Evolutionary conservation across 495 filamentous ascomycete genomes (phyloP).

Genomic region (Lophiostoma macrostomum): DNA sequence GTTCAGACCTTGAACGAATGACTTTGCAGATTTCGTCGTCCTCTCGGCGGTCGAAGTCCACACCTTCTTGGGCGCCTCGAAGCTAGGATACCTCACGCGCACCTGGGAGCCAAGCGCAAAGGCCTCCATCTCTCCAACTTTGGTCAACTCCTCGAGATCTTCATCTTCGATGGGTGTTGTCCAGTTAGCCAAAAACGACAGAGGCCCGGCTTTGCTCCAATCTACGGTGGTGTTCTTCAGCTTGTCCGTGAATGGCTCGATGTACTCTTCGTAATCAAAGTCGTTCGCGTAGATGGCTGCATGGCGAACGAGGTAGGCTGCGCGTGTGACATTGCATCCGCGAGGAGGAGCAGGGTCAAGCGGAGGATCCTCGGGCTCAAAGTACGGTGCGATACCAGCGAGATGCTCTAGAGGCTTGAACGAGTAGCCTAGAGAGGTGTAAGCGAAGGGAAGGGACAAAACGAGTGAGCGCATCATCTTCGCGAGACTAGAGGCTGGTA

Average conservation of each 20-base stretch:
- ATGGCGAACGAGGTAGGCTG: conserved; percentile 48
- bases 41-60: conserved; percentile 52
- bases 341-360: conserved; percentile 33
- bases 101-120: conserved; percentile 40
- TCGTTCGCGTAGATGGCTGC: conserved; percentile 52
- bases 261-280: conserved; percentile 49
- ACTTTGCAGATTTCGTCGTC: conserved; percentile 46
- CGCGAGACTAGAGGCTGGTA: neutral
- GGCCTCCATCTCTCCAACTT: conserved; percentile 46
- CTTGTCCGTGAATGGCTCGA: conserved; percentile 48
- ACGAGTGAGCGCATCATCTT: conserved; percentile 25
- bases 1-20: conserved; percentile 45
- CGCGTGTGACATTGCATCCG: conserved; percentile 45
- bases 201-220: conserved; percentile 34
- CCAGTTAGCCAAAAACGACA: conserved; percentile 46
- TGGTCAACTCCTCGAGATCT: conserved; percentile 44
- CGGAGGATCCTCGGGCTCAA: conserved; percentile 48
- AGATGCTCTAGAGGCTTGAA: conserved; percentile 51
- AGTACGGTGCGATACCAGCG: conserved; percentile 49
- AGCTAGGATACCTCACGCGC: conserved; percentile 44
- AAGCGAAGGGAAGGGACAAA: conserved; percentile 19
- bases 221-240: conserved; percentile 41
- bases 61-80: conserved; percentile 44
- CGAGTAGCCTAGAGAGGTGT: conserved; percentile 35
- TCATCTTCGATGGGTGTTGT: conserved; percentile 44